Percentiles rank a stretch among this genome's conserved stretches.
phyloP scores from a whole-genome alignment of 2,329 filamentous ascomycete genomes.

The Aureobasidium sp. region DNA sequence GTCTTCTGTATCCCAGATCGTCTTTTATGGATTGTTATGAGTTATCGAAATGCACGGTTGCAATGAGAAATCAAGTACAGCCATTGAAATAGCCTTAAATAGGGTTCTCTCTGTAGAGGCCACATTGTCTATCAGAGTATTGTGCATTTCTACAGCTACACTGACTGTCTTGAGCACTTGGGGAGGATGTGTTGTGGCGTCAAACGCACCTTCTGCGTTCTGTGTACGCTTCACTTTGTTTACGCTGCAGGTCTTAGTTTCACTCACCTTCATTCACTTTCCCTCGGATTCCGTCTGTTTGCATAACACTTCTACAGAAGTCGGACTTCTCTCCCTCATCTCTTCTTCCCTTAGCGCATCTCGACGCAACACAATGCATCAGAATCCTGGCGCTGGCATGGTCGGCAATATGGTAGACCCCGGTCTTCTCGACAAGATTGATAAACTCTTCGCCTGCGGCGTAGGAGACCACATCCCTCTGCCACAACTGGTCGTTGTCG shows the following conservation, averaged over 20 bases:
- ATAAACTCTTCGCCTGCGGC: conserved; percentile 46
- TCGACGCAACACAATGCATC: neutral
- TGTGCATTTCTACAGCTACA: too few relatives aligned
- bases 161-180: too few relatives aligned
- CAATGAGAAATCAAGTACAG: too few relatives aligned
- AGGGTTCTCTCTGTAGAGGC: too few relatives aligned
- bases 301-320: neutral
- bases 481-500: conserved; percentile 46
- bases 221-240: neutral
- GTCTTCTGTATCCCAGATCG: too few relatives aligned
- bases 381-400: neutral
- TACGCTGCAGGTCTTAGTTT: neutral
- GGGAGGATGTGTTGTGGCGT: too few relatives aligned
- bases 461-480: conserved; percentile 28
- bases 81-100: too few relatives aligned
- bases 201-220: neutral
- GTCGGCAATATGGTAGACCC: conserved; percentile 8
- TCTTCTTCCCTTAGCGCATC: neutral
- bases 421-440: conserved; percentile 46
- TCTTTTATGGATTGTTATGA: too few relatives aligned
- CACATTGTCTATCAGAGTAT: too few relatives aligned
- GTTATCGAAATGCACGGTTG: too few relatives aligned
- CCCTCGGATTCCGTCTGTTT: neutral
- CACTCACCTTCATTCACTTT: neutral
- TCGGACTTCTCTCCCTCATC: neutral